phyloP scores from a whole-genome alignment of 2,329 filamentous ascomycete genomes.

The Aspergillus ochraceus region DNA sequence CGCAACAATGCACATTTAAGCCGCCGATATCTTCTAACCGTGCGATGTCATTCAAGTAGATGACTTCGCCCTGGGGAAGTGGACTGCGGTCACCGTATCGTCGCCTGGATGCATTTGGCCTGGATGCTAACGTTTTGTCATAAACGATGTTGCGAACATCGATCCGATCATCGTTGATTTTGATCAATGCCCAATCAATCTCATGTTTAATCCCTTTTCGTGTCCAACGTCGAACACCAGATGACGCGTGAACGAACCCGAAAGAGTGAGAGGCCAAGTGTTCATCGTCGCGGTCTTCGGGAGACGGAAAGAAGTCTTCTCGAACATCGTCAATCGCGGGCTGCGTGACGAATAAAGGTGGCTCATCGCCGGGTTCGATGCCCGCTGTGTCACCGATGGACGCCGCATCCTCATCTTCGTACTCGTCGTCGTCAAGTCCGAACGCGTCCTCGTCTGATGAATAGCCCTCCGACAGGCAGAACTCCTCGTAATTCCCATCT shows the following conservation, averaged over 20 bases:
- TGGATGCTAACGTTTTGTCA: constrained; percentile 22
- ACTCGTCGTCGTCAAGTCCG: constrained; percentile 47
- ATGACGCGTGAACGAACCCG: constrained; percentile 84
- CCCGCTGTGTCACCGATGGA: constrained; percentile 75
- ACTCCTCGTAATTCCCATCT: constrained; percentile 42
- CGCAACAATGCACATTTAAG: constrained; percentile 80
- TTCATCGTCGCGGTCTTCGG: constrained; percentile 73
- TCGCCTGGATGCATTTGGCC: constrained; percentile 39
- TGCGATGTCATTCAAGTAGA: constrained; percentile 59
- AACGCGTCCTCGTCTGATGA: constrained; percentile 55
- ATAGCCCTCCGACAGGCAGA: constrained; percentile 47
- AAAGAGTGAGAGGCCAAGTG: constrained; percentile 78
- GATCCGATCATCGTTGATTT: constrained; percentile 69
- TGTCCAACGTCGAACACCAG: constrained; percentile 76
- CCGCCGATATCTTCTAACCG: constrained; percentile 63
- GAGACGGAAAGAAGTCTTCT: constrained; percentile 78
- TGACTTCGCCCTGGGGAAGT: constrained; percentile 27
- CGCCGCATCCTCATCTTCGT: constrained; percentile 56
- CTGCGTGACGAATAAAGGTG: constrained; percentile 81
- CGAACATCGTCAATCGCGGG: constrained; percentile 86
- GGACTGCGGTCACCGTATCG: constrained; percentile 46
- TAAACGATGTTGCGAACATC: constrained; percentile 70
- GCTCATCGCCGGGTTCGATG: constrained; percentile 70
- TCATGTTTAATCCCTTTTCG: constrained; percentile 77
- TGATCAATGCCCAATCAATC: constrained; percentile 92